Base-by-base conservation (phyloP, 495 filamentous ascomycete genomes). In the Darksidea phi region DNA sequence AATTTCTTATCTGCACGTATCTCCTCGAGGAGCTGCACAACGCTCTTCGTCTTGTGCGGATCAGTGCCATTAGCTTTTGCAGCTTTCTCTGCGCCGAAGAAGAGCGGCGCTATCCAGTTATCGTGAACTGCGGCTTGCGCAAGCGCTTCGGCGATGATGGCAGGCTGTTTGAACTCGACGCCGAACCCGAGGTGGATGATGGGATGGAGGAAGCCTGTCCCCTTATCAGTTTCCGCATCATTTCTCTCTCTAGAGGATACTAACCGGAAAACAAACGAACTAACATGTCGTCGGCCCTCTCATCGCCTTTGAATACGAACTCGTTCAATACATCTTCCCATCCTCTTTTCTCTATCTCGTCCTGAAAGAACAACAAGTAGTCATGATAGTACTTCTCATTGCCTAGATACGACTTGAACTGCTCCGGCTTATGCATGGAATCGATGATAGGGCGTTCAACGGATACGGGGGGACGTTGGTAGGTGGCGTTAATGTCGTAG, bases 181-280 rank as follows among this genome's bases (percentile, higher is more conserved):
- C 86, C 90, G 68, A 89, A 94, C 38, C 90, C 89, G 11, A 95
- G 79, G 64, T 95, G 90, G 64, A 96, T 95, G 6, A 93, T 60
- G 8, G 89, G 88, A 68, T 96, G 91, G 1, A 94, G 66, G 60
- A 92, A 82, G 0, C 87, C 89, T 78, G 59, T 32, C 28, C 28
- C 3, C 4, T 32, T 10, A 32, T 32, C 28, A 32, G 28, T 10
- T 3, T 32, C 28, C 10, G 28, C 28, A n/a, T 32, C 28, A 10
- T 3, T 10, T 32, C 28, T 4, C 28, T 4, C 28, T 10, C 3
- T 4, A 32, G 6, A 43, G 20, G 23, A 15, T 20, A 67, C 74
- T 54, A 58, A 84, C 84, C 81, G 49, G 71, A 76, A 66, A 79
- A 84, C 64, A 87, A 68, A 41, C 87, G 76, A 1, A 73, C 71